Evolutionary conservation across 2,329 filamentous ascomycete genomes (phyloP), one percentile per base, ranked within the genome.

Genomic region (Colletotrichum sp.): DNA sequence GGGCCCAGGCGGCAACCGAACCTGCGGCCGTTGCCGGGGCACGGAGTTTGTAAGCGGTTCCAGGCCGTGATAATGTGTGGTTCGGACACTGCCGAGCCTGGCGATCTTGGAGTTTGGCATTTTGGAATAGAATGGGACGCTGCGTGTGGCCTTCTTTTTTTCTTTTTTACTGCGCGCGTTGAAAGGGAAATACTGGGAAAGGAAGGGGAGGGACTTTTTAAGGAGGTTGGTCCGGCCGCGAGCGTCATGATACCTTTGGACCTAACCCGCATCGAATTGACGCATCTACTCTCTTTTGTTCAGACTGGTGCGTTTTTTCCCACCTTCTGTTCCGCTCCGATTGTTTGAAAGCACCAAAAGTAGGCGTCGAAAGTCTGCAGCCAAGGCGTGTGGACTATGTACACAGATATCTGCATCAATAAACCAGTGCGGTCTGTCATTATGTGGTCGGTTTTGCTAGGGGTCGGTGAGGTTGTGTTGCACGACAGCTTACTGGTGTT

Each of bases 161-260:
- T 44, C 49, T 32, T 29, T 34, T 68, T 68, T 19, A 16, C 34
- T 34, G 36, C 22, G 13, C 39, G n/a, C 27, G 49, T 36, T 22
- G 61, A 66, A 66, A 57, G 65, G 64, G 52, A 64, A 65, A 32
- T 22, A 57, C 64, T 22, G 66, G 75, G 66, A 71, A 71, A 27
- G 71, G 75, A 49, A 69, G 32, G 29, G 32, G 57, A 19, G 36
- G n/a, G 22, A 16, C 34, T 39, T 64, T 32, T 52, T 22, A 49
- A 44, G 36, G 59, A 44, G 66, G 75, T 66, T 75, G 59, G 75
- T 69, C 66, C 71, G 71, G 71, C 71, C 71, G 59, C 65, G 65
- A 75, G 75, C 65, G 66, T 77, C 71, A 77, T 75, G 75, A 77
- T 77, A 77, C 75, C 75, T 76, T 71, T 70, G 75, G 71, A 74